Base-by-base conservation (phyloP, 768 basidiomycete species). In the Lactarius psammicola region DNA sequence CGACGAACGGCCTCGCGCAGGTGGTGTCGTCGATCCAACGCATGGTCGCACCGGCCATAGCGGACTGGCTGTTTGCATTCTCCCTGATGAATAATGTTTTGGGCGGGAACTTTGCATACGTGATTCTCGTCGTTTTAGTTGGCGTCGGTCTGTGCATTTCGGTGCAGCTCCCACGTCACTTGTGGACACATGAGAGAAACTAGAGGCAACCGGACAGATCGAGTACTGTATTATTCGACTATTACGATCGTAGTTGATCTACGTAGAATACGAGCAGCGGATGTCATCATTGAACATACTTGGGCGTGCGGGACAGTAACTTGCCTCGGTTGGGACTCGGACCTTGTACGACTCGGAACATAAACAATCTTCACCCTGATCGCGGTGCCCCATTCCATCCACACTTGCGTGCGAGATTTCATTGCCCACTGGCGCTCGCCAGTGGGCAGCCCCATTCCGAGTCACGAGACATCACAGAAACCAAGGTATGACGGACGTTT, bases 21-120 rank as follows among this genome's bases (percentile, higher is more conserved):
- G 70, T 73, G 65, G 65, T 71, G 36, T 72, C 75, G 33, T 78
- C 78, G 38, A 70, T 78, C 66, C 75, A 75, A 73, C 76, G 79
- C 46, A 64, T 76, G 33, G 62, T 82, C 59, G 88, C 87, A 28
- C 86, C 85, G 4, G 82, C 83, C 15, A 69, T 78, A 3, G 79
- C 86, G 3, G 85, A 82, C 65, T 87, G 87, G 55, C 78, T 88
- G 59, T 90, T 86, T 76, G 85, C 88, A 33, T 71, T 89, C 49
- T 87, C 87, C 0, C 82, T 85, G 53, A 26, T 62, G 55, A 72
- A 72, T 62, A 72, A 80, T 13, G 6, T 51, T 51, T 15, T 51
- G 49, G 49, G 49, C 11, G 49, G 49, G 23, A 51, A 51, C 26
- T 51, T 55, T 17, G 56, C 15, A n/a, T 57, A 57, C 34, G 34